Base-by-base conservation (phyloP, 352 stramenopile genomes). In the Pythium guiyangense region DNA sequence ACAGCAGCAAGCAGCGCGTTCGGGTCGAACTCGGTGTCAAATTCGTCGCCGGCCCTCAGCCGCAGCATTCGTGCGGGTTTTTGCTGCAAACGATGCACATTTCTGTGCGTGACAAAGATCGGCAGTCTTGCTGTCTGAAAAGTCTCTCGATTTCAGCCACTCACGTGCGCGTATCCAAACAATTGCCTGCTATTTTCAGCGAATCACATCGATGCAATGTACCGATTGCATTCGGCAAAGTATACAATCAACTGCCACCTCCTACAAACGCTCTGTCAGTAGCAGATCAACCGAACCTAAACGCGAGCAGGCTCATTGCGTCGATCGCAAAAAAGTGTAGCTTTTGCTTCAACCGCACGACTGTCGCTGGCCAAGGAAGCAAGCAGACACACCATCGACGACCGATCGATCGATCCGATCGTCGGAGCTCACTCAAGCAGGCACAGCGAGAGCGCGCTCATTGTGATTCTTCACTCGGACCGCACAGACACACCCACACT, bases 291-390 rank as follows among this genome's bases (percentile, higher is more conserved):
- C 20, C 8, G 10, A n/a, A 49, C 45, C 35, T 49, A 10, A 49
- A 18, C 45, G 45, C 22, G 29, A 34, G 4, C 4, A 34, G 29
- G 8, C 29, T 4, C 15, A 12, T 20, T 9, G 27, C 34, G 47
- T 40, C 47, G 47, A 31, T 27, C 47, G 35, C 47, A 52, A 52
- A 52, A 52, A 52, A n/a, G 47, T 35, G 47, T 34, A 52, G 17
- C 27, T 22, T 17, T 37, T 37, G 14, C 39, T 44, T 18, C 39
- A 44, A 18, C 18, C 18, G 15, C 6, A 20, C 39, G 39, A 44
- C 39, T 44, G 14, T n/a, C 15, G 18, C 39, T 44, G 39, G 39
- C 47, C 47, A 40, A 26, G 17, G 8, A 18, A 22, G 22, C 42
- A 17, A 17, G 22, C 45, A 20, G n/a, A 20, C n/a, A 47, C n/a